phyloP scores from a whole-genome alignment of 1,139 yeast genomes.

The Taphrina sp. region DNA sequence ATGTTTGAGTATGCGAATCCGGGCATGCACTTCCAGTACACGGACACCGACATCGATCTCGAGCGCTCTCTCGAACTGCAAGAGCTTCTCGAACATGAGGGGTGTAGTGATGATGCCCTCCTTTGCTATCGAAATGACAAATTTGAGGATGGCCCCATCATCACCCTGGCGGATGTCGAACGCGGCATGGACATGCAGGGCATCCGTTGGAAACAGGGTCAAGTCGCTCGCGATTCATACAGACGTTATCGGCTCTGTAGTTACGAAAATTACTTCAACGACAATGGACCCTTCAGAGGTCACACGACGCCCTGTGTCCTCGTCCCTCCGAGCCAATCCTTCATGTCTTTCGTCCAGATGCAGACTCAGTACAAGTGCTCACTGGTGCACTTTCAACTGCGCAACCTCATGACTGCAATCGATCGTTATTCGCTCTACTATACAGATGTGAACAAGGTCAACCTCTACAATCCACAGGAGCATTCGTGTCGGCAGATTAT shows the following conservation, averaged over 20 bases:
- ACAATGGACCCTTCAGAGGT: constrained; percentile 9
- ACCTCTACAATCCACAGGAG: constrained; percentile 41
- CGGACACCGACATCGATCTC: constrained; percentile 19
- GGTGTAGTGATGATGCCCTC: constrained; percentile 1
- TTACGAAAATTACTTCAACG: constrained; percentile 20
- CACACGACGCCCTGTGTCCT: background rate
- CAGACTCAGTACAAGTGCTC: constrained; percentile 14
- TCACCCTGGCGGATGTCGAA: constrained; percentile 5
- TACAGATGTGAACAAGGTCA: constrained; percentile 42
- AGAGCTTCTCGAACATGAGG: constrained; percentile 10
- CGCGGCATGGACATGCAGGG: constrained; percentile 30
- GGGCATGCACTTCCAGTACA: constrained; percentile 9
- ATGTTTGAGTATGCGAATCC: constrained; percentile 21
- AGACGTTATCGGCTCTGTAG: constrained; percentile 6
- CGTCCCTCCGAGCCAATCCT: background rate
- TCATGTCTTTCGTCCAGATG: constrained; percentile 15
- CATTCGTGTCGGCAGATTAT: constrained; percentile 2
- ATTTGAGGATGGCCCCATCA: constrained; percentile 7
- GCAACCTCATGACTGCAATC: constrained; percentile 54
- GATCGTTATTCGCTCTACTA: constrained; percentile 44
- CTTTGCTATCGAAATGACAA: constrained; percentile 7
- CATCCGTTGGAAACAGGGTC: constrained; percentile 39
- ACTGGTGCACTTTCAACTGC: constrained; percentile 58
- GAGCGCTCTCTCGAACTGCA: constrained; percentile 20
- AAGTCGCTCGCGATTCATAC: constrained; percentile 9